Base-by-base conservation (phyloP, 2,329 filamentous ascomycete genomes). In the Cladorrhinum sp. region DNA sequence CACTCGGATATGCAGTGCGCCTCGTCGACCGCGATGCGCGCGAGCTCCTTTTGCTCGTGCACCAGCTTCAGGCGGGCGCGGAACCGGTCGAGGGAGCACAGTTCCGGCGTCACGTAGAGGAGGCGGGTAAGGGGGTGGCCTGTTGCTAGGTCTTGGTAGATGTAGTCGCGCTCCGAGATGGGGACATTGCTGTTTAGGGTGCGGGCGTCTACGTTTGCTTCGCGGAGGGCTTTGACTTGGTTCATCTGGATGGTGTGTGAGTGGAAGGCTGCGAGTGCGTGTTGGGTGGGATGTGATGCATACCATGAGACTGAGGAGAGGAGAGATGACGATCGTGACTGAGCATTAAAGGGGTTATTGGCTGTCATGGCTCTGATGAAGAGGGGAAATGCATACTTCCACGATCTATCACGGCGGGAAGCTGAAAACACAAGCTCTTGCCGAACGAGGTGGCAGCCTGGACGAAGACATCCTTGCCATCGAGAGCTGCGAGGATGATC, bases 1-100 rank as follows among this genome's bases (percentile, higher is more conserved):
- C 94, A 97, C 86, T 97, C 93, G 23, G 91, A 96, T 67, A 98
- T 96, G 73, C 94, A 98, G 74, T 98, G 94, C 1, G 94, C 94
- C 76, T 98, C 94, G 71, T 98, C 94, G 60, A 98, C 87, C 53
- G 90, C 94, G 65, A 98, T 86, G 14, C 94, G 86, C 9, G 89
- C 88, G n/a, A 98, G 83, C 75, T 97, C 91, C 60, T 85, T 84
- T 73, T 97, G 92, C 61, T 86, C 79, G 71, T 97, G 80, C 14
- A 97, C 88, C 3, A 89, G 78, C 62, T 84, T 82, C 8, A 97
- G 78, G 54, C 87, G 85, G 62, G 86, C 84, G 42, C 93, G 89
- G 74, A 98, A 97, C 60, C 82, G 81, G 63, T 92, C 84, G 3
- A 86, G 84, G 33, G 89, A 86, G 73, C 94, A 97, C 61, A 92